Conservation (phyloP, 768 basidiomycete species). For the Naganishia vishniacii region DNA sequence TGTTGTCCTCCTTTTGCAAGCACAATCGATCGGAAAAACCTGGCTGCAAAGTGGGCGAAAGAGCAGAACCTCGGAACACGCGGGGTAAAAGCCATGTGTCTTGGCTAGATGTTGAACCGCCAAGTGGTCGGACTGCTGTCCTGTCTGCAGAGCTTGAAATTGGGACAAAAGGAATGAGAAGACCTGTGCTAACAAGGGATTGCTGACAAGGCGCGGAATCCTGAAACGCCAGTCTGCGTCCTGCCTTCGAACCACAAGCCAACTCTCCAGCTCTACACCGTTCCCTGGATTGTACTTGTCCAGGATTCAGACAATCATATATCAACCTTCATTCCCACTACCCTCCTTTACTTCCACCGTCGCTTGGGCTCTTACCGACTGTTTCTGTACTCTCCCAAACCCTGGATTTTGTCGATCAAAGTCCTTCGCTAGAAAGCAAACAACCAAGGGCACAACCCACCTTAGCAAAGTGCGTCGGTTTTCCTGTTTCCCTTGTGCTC, state of each 20-base stretch:
- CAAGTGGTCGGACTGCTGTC: too few species aligned
- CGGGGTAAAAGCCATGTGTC: neutral
- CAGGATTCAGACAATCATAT: too few species aligned
- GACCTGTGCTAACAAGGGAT: too few species aligned
- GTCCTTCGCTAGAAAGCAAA: conserved; percentile 5
- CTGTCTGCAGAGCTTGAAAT: too few species aligned
- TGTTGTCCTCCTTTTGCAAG: conserved; percentile 13
- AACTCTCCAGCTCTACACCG: too few species aligned
- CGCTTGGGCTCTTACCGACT: neutral
- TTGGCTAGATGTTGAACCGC: neutral
- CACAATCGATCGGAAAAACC: conserved; percentile 3
- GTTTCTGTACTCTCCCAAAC: too few species aligned
- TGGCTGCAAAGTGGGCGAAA: neutral
- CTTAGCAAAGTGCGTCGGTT: neutral
- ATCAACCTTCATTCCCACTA: neutral
- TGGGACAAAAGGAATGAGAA: too few species aligned
- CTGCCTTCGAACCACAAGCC: too few species aligned
- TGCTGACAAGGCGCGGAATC: too few species aligned
- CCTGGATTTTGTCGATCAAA: conserved; percentile 18
- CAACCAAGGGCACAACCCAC: conserved; percentile 14
- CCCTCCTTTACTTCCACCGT: neutral
- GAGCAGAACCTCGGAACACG: neutral
- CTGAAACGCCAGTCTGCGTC: too few species aligned
- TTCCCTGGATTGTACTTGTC: too few species aligned
- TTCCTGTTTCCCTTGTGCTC: neutral